Evolutionary conservation across 2,329 filamentous ascomycete genomes (phyloP).

Genomic region (Emericellopsis atlantica): DNA sequence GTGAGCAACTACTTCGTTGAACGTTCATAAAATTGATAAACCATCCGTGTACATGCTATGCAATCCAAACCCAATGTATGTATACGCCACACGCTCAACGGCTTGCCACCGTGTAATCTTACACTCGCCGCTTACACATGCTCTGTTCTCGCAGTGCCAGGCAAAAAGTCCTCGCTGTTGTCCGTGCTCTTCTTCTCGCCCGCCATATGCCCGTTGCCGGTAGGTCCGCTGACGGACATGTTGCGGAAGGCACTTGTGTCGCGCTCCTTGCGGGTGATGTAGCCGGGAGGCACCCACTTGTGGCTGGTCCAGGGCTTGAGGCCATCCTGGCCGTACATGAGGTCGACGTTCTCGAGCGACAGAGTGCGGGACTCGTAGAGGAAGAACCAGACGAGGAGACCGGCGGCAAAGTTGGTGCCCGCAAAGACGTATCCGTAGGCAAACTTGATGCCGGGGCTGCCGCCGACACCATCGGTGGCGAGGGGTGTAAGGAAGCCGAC

Average conservation of each 20-base stretch:
- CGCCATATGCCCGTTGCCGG: background rate
- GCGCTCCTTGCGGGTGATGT: constrained; percentile 23
- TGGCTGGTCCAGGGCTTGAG: constrained; percentile 50
- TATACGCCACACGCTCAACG: no score
- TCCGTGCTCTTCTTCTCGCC: constrained; percentile 7
- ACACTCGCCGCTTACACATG: background rate
- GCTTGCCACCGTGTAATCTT: no score
- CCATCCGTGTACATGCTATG: background rate
- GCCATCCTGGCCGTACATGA: constrained; percentile 48
- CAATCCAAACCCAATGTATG: no score
- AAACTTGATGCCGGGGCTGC: constrained; percentile 43
- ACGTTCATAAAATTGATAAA: background rate
- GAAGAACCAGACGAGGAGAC: constrained; percentile 54
- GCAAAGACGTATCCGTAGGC: constrained; percentile 55
- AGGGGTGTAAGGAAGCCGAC: constrained; percentile 58
- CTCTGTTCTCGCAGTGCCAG: background rate
- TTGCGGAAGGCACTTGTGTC: constrained; percentile 14
- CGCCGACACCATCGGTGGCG: constrained; percentile 21
- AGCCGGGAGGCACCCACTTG: constrained; percentile 36
- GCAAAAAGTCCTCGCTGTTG: background rate
- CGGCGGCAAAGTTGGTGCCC: constrained; percentile 44
- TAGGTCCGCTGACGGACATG: constrained; percentile 4
- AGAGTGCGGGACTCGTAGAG: constrained; percentile 53
- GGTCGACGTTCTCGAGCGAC: constrained; percentile 59
- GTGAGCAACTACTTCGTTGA: no score